Base-by-base conservation (phyloP, 2,329 filamentous ascomycete species). In the Thelonectria discophora region DNA sequence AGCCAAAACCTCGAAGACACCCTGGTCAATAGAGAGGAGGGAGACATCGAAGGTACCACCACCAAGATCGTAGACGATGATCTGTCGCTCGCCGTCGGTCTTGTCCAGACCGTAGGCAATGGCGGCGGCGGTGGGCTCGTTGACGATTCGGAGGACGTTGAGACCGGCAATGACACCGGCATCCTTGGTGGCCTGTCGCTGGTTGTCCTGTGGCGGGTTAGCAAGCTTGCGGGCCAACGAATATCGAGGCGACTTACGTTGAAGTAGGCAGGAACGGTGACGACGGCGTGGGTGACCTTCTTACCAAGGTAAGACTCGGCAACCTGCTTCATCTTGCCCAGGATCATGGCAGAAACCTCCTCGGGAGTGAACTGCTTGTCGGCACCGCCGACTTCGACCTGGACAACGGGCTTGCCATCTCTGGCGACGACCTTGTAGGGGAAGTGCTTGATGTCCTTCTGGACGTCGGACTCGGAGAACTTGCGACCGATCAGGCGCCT, bases 191-290 rank as follows among this genome's bases (percentile, higher is more conserved):
- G 94, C 93, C 82, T 97, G 93, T 82, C 94, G 88, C 86, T 97
- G 94, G 82, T 93, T 94, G 84, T 97, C 94, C 77, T 79, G 63
- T 18, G 24, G 30, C 18, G 15, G 56, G 66, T 77, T 65, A 77
- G 67, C 52, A 49, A 47, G 13, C 6, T 20, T 51, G 40, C 11
- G 2, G 11, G 5, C 18, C 21, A 10, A 18, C 8, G 12, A 13
- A 9, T 15, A n/a, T 20, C 34, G 9, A 8, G 9, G 45, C 2
- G 37, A 74, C 77, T 74, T 66, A 78, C 77, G 83, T 97, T 97
- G 91, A 97, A 97, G 86, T 97, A 97, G 82, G 93, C 93, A 73
- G 94, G 93, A 71, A 97, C 94, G 65, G 94, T 97, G 69, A 97
- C 93, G 74, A 97, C 91, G 74, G 91, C 91, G 85, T 93, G 90